Evolutionary conservation across 2,329 filamentous ascomycete genomes (phyloP).

Genomic region (Penicillium sp.): DNA sequence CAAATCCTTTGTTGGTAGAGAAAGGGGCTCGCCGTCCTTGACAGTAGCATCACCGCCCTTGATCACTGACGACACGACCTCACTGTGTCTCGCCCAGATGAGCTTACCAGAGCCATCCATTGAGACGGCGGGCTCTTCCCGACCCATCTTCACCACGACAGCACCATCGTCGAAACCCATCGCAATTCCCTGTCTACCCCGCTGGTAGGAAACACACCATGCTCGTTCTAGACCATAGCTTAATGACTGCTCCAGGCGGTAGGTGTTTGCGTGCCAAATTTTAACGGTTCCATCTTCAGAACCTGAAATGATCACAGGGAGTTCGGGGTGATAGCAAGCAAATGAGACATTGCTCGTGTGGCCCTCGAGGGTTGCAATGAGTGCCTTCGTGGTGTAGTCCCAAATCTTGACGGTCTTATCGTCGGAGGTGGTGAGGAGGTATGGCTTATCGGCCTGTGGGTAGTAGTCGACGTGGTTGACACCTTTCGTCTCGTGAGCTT

Average conservation of each 20-base stretch:
- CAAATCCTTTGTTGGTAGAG: conserved; percentile 87
- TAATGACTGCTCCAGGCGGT: conserved; percentile 89
- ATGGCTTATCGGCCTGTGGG: conserved; percentile 68
- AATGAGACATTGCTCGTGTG: conserved; percentile 98
- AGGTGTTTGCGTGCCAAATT: conserved; percentile 98
- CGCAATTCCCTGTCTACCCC: conserved; percentile 88
- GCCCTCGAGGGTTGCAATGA: conserved; percentile 94
- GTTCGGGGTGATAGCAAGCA: conserved; percentile 93
- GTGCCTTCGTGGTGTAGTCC: conserved; percentile 97
- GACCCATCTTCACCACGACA: conserved; percentile 94
- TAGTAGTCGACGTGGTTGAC: conserved; percentile 97
- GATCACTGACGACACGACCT: conserved; percentile 92
- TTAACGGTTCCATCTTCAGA: conserved; percentile 97
- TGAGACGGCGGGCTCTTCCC: conserved; percentile 94
- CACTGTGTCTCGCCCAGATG: conserved; percentile 92
- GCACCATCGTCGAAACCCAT: conserved; percentile 97
- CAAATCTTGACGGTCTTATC: conserved; percentile 97
- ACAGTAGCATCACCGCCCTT: conserved; percentile 80
- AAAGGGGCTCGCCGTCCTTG: conserved; percentile 87
- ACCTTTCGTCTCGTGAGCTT: conserved; percentile 95
- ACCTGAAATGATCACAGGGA: conserved; percentile 95
- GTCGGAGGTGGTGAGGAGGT: conserved; percentile 93
- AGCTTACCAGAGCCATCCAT: conserved; percentile 97
- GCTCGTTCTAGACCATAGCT: conserved; percentile 95
- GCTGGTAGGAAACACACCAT: conserved; percentile 96